A percentile compares a stretch with the other conserved stretches of the same genome.
phyloP scores from a whole-genome alignment of 2,329 filamentous ascomycete species.

The Fulvia fulva region DNA sequence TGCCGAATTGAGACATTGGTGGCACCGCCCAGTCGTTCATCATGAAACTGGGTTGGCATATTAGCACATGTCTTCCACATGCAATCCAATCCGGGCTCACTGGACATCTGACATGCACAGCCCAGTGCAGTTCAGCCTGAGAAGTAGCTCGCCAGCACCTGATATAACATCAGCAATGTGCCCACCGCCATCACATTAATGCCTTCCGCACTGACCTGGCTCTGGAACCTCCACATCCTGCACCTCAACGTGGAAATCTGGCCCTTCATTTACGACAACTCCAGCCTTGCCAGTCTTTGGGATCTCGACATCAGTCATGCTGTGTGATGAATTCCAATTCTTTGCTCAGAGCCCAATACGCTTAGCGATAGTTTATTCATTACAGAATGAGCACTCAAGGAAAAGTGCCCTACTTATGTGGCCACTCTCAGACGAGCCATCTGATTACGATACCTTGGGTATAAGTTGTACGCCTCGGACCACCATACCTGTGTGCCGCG shows the following conservation, averaged over 20 bases:
- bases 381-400: neutral
- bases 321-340: neutral
- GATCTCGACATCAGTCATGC: conserved; percentile 22
- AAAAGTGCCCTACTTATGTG: neutral
- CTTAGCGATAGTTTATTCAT: neutral
- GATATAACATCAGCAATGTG: neutral
- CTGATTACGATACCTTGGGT: neutral
- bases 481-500: no score
- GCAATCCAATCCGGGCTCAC: neutral
- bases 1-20: conserved; percentile 41
- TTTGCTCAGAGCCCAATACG: no score
- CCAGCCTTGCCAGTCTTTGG: conserved; percentile 50
- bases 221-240: conserved; percentile 48
- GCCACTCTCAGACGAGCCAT: neutral
- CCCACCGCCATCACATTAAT: neutral
- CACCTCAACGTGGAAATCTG: conserved; percentile 47
- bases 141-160: conserved; percentile 49
- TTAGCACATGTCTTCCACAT: neutral
- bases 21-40: conserved; percentile 48
- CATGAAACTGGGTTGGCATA: conserved; percentile 34
- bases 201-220: conserved; percentile 36
- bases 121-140: conserved; percentile 56
- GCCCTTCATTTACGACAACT: conserved; percentile 49
- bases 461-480: neutral
- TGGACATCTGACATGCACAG: conserved; percentile 57